Evolutionary conservation across 768 basidiomycete species (phyloP).

Genomic region (Hericium rajendrae): DNA sequence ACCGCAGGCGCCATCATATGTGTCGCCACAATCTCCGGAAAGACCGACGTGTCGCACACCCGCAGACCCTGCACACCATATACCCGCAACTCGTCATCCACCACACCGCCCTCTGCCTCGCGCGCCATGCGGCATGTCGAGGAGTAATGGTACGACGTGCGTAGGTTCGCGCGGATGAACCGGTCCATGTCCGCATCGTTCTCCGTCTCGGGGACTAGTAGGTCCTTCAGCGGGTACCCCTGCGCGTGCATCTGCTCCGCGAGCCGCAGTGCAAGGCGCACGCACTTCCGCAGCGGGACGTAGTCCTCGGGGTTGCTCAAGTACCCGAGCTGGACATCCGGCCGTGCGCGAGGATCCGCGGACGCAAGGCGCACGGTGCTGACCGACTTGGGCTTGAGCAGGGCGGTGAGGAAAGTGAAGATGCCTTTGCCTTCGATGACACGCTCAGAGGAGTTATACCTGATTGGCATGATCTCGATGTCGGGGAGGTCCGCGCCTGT

Average conservation of each 20-base stretch:
- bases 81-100: constrained; percentile 29
- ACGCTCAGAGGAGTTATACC: too few species aligned
- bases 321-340: neutral
- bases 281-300: neutral
- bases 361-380: neutral
- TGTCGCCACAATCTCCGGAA: constrained; percentile 10
- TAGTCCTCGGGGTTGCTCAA: neutral
- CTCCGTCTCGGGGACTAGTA: neutral
- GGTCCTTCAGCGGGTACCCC: neutral
- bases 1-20: constrained; percentile 8
- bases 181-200: constrained; percentile 2
- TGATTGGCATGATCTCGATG: too few species aligned
- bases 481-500: too few species aligned
- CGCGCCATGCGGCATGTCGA: constrained; percentile 12
- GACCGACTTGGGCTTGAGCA: neutral
- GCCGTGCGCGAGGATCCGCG: neutral
- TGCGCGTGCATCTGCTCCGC: neutral
- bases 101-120: constrained; percentile 23
- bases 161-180: neutral
- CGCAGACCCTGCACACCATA: constrained; percentile 32
- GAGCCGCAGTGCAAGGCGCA: neutral
- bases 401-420: neutral
- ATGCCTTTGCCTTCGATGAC: neutral
- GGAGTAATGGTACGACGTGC: constrained; percentile 7
- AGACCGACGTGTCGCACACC: constrained; percentile 20